These are phyloP conservation scores for Rubia tinctorum DNA, from an alignment of 305 asterid species.

Conservation along the genomic window DNA sequence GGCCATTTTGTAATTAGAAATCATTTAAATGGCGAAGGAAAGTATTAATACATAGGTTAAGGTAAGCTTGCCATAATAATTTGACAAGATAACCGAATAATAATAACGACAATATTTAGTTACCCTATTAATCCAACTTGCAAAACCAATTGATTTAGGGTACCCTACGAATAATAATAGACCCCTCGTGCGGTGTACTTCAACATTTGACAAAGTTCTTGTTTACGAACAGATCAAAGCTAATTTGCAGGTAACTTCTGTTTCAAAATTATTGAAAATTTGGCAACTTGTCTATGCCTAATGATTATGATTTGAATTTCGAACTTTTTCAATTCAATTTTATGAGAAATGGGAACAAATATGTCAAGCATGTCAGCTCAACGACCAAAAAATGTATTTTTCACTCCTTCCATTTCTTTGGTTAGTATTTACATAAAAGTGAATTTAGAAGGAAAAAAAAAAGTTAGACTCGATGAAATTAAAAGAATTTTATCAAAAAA, in stretches of 20 bases:
- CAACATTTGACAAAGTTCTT: background rate
- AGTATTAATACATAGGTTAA: too few species aligned
- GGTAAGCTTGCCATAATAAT: background rate
- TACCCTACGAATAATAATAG: background rate
- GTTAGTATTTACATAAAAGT: too few species aligned
- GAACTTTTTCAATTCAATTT: background rate
- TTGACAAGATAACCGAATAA: background rate
- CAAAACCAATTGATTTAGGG: background rate
- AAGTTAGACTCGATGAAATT: too few species aligned
- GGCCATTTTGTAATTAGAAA: too few species aligned
- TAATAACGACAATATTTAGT: background rate
- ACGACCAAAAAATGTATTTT: background rate
- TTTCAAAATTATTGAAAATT: background rate
- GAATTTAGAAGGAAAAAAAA: too few species aligned
- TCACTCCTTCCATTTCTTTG: too few species aligned
- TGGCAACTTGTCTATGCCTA: background rate
- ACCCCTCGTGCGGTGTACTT: background rate
- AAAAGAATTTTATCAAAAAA: too few species aligned
- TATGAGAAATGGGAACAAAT: background rate
- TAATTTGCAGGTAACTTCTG: background rate
- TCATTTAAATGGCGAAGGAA: background rate
- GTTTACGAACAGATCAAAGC: background rate
- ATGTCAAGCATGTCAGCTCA: slow-evolving; percentile 6
- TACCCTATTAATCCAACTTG: background rate
- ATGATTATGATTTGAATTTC: background rate